These are phyloP conservation scores for Ophiocordyceps australis DNA, from an alignment of 2,329 filamentous ascomycete genomes.

Conservation along the genomic window DNA sequence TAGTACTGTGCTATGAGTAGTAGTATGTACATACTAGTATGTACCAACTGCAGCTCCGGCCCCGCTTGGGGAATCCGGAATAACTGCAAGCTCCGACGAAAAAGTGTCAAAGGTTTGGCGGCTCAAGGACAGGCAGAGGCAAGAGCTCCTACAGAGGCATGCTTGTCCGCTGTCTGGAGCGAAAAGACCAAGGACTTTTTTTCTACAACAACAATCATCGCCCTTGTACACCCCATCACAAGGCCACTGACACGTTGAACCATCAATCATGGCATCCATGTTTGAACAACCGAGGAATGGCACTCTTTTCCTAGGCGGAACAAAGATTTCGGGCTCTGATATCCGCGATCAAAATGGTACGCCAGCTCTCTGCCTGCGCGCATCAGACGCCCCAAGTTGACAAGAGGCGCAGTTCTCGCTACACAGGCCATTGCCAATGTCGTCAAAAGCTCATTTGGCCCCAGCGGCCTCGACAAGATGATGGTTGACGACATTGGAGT, in stretches of 20 bases:
- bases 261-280: conserved; percentile 64
- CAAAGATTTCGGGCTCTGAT: conserved; percentile 93
- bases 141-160: too few relatives aligned
- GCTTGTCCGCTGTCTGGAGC: too few relatives aligned
- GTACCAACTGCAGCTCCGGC: too few relatives aligned
- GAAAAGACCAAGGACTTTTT: too few relatives aligned
- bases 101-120: conserved; percentile 12
- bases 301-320: conserved; percentile 88
- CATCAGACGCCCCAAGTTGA: too few relatives aligned
- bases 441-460: conserved; percentile 96
- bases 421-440: conserved; percentile 98
- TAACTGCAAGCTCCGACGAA: conserved; percentile 9
- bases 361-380: too few relatives aligned
- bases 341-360: conserved; percentile 92
- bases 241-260: conserved; percentile 3
- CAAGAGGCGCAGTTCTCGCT: conserved; percentile 63
- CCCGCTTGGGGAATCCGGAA: conserved; percentile 7
- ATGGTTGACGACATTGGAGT: conserved; percentile 99
- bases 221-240: conserved; percentile 1
- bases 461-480: conserved; percentile 97
- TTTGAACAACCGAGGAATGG: conserved; percentile 93
- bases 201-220: conserved; percentile 1
- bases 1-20: too few relatives aligned
- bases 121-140: too few relatives aligned
- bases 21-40: too few relatives aligned